These are phyloP conservation scores for Microdochium trichocladiopsis DNA, from an alignment of 2,329 filamentous ascomycete species.

Conservation along the genomic window DNA sequence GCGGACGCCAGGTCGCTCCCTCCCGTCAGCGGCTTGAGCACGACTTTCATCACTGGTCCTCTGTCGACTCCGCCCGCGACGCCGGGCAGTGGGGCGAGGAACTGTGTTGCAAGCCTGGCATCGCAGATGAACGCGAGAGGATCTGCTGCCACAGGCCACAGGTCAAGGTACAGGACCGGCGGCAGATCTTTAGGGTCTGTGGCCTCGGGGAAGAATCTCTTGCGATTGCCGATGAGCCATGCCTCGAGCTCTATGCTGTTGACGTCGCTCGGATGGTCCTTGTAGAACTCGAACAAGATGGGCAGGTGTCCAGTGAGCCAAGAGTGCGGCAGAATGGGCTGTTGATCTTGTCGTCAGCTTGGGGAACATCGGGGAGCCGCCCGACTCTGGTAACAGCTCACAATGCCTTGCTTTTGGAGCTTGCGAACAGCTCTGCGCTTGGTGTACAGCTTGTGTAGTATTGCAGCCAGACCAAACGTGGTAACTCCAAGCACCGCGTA, in stretches of 20 bases:
- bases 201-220: not conserved
- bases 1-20: conserved; percentile 37
- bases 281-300: not conserved
- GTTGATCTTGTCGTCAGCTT: not conserved
- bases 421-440: not conserved
- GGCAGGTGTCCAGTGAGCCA: not conserved
- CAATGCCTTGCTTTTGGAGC: not conserved
- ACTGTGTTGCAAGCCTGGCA: conserved; percentile 7
- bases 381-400: too few relatives aligned
- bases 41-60: conserved; percentile 5
- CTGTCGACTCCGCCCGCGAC: conserved; percentile 10
- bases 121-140: conserved; percentile 9
- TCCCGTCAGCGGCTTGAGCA: conserved; percentile 17
- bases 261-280: not conserved
- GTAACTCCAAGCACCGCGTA: not conserved
- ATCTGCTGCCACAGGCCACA: conserved; percentile 12
- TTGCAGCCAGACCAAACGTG: not conserved
- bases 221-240: not conserved
- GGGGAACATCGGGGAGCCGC: too few relatives aligned
- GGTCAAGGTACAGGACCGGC: conserved; percentile 8
- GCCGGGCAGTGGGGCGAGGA: conserved; percentile 4
- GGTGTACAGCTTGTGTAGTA: not conserved
- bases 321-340: not conserved
- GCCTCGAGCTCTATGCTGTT: not conserved
- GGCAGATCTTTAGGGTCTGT: not conserved